Percentiles rank a stretch among this genome's conserved stretches.
phyloP scores from a whole-genome alignment of 345 rosid genomes.

The Lepidium aucheri region DNA sequence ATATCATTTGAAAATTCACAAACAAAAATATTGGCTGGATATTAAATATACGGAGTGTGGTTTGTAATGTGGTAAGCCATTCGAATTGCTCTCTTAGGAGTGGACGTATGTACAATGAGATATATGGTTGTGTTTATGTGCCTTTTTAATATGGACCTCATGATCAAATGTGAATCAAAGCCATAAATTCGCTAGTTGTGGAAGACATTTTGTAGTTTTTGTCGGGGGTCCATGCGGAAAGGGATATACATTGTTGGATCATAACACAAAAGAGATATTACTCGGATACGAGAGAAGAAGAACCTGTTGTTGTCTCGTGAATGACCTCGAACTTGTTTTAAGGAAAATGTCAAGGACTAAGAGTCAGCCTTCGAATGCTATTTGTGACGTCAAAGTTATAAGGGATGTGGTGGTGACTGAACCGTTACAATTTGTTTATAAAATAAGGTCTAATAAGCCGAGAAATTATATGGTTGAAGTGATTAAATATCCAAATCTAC shows the following conservation, averaged over 20 bases:
- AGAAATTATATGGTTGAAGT: neutral
- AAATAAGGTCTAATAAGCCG: no score
- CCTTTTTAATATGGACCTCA: neutral
- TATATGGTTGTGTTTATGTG: neutral
- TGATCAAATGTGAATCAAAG: neutral
- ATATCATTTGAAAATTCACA: no score
- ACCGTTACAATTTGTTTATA: neutral
- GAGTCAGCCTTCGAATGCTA: neutral
- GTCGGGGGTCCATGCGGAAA: neutral
- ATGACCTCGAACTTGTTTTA: neutral
- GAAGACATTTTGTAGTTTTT: neutral
- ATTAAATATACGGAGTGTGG: neutral
- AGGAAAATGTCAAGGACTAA: neutral
- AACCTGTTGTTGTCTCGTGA: neutral
- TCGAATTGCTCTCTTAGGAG: neutral
- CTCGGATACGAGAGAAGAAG: neutral
- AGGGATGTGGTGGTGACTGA: neutral
- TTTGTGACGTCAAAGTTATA: neutral
- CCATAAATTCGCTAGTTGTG: neutral
- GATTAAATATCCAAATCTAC: no score
- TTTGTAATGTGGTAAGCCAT: neutral
- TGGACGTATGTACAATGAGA: neutral
- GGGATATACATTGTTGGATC: neutral
- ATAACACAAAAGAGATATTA: neutral
- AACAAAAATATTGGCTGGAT: neutral